A percentile compares a stretch with the other conserved stretches of the same genome.
Conservation (phyloP, 176 grass and related monocot species). For the Chloris gayana region DNA sequence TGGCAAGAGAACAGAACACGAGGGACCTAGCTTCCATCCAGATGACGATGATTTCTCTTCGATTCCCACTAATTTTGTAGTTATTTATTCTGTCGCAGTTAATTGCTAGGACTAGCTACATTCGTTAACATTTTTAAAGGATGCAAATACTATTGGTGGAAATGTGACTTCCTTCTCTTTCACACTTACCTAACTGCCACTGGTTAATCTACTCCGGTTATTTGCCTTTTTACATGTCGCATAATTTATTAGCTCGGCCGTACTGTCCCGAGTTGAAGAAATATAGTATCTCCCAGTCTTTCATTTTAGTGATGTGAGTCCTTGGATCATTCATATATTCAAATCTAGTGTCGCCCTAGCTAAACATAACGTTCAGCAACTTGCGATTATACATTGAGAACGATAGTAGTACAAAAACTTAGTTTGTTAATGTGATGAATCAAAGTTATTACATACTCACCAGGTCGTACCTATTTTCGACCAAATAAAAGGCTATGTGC, state of each 20-base stretch:
- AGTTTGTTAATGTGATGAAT: too few species aligned
- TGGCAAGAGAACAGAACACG: not conserved
- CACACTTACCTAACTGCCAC: not conserved
- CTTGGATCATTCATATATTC: not conserved
- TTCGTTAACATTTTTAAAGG: constrained; percentile 48
- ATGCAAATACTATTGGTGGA: constrained; percentile 3
- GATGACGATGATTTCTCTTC: not conserved
- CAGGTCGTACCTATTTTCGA: too few species aligned
- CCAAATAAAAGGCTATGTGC: too few species aligned
- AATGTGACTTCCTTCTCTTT: not conserved
- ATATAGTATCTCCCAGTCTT: not conserved
- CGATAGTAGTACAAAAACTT: too few species aligned
- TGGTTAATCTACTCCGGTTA: too few species aligned
- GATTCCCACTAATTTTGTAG: constrained; percentile 9
- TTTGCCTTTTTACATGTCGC: not conserved
- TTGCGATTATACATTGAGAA: too few species aligned
- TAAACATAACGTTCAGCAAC: too few species aligned
- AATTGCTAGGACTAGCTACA: constrained; percentile 48
- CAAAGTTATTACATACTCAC: too few species aligned
- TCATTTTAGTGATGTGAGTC: too few species aligned
- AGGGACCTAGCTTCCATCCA: constrained; percentile 15
- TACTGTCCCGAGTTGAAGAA: not conserved
- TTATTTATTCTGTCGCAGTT: constrained; percentile 29
- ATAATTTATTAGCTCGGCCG: not conserved
- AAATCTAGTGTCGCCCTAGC: too few species aligned